Evolutionary conservation across 1,284 basidiomycete genomes (phyloP), one percentile per base, ranked within the genome.

Genomic region (Exobasidium cylindrosporum): DNA sequence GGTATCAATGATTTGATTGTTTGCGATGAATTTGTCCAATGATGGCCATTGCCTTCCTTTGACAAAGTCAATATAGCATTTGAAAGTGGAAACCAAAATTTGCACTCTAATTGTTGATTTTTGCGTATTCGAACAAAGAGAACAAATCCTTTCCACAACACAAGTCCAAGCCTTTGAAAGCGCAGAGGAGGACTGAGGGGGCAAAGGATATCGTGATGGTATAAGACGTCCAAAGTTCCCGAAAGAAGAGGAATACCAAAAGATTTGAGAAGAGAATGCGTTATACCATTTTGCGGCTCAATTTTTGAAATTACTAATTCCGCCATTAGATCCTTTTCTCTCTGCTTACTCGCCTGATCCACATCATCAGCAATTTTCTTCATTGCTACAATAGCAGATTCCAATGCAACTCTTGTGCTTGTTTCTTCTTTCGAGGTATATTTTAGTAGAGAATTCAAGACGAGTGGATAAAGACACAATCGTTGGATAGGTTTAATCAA

Each of bases 401-500:
- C 24, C 62, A 54, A 65, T 64, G 50, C 73, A 70, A 17, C 72
- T 74, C 60, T 68, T 65, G 56, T 79, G 72, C 13, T 74, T 75
- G 52, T 67, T 4, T 68, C 61, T 0, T 59, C 40, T 46, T 60
- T 63, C 14, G 44, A 31, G 28, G 62, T 63, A 63, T 77, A 64
- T 62, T 73, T 76, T 31, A 71, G 66, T 43, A 79, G 55, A 5
- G 72, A 77, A 50, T 76, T 71, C 32, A 79, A 64, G 1, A 78
- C 66, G 14, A 79, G 62, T 6, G 76, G 77, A 55, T 78, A 77
- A 11, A 79, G 63, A 50, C 75, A 78, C 17, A 79, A 69, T 4
- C 77, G 69, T 57, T 79, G 77, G 30, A 79, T 72, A 3, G 77
- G 77, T 68, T 79, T 79, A 63, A 79, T 74, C 55, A 79, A 67